Percentiles rank a stretch among this genome's conserved stretches.
Conservation (phyloP, 176 grass and related monocot species). For the Ampelocalamus luodianensis region DNA sequence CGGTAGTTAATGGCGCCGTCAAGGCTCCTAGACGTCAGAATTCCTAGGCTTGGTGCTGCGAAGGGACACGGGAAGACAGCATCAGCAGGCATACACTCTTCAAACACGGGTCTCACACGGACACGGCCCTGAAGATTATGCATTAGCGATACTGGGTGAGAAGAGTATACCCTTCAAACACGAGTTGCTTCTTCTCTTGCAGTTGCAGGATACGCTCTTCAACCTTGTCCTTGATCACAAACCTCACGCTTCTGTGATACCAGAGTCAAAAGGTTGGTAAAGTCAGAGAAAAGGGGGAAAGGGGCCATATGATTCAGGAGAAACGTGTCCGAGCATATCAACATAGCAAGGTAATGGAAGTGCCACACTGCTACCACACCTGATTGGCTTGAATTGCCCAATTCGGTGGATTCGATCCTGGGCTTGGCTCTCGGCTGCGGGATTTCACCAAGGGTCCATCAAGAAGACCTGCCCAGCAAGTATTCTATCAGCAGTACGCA, state of each 20-base stretch:
- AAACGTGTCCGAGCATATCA: not conserved
- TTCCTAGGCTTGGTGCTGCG: conserved; percentile 45
- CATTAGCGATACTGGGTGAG: not conserved
- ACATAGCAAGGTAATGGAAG: conserved; percentile 9
- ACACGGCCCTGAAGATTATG: not conserved
- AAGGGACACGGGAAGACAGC: not conserved
- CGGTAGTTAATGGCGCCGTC: not conserved
- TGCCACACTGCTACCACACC: conserved; percentile 35
- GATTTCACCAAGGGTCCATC: conserved; percentile 99
- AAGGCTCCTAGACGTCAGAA: conserved; percentile 5
- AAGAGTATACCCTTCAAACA: conserved; percentile 81
- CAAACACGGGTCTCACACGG: not conserved
- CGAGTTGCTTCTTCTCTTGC: conserved; percentile 88
- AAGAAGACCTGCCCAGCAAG: conserved; percentile 77
- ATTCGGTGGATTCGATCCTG: conserved; percentile 96
- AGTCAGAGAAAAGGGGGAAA: not conserved
- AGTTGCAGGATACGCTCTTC: conserved; percentile 89
- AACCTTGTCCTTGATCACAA: conserved; percentile 75
- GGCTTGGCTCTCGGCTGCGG: conserved; percentile 83
- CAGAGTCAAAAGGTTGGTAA: not conserved
- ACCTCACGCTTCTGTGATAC: conserved; percentile 68
- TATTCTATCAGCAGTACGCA: conserved; percentile 22
- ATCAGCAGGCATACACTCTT: conserved; percentile 11
- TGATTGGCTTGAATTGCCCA: conserved; percentile 98
- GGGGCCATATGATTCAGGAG: not conserved